These are phyloP conservation scores for Kodamaea kaohsiungensis DNA, from an alignment of 805 yeast genomes.

Conservation along the genomic window DNA sequence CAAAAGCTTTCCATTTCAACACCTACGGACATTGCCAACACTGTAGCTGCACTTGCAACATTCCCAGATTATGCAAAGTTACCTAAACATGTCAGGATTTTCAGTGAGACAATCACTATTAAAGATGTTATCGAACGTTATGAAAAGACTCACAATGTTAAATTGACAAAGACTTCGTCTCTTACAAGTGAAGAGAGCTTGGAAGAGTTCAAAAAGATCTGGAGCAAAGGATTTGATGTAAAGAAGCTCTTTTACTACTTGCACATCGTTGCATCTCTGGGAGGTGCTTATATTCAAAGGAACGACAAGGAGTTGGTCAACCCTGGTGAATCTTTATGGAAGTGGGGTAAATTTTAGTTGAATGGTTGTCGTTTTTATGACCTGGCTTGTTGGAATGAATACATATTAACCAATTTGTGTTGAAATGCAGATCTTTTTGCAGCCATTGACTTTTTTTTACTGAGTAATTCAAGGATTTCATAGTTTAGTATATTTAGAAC, in stretches of 20 bases:
- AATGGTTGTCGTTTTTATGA: too few relatives aligned
- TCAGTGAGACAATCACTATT: constrained; percentile 40
- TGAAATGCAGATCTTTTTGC: too few relatives aligned
- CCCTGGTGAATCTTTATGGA: constrained; percentile 45
- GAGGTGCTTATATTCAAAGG: constrained; percentile 33
- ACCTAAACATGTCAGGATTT: constrained; percentile 46
- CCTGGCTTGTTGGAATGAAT: too few relatives aligned
- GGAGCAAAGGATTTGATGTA: constrained; percentile 28
- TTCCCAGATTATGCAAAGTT: constrained; percentile 30
- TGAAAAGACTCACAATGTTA: constrained; percentile 39
- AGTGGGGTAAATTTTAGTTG: constrained; percentile 33
- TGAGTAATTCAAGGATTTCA: too few relatives aligned
- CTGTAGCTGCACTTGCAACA: constrained; percentile 18
- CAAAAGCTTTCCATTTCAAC: constrained; percentile 35
- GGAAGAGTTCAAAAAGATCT: constrained; percentile 28
- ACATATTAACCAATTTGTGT: too few relatives aligned
- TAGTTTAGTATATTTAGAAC: too few relatives aligned
- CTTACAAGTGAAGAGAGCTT: constrained; percentile 25
- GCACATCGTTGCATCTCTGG: constrained; percentile 29
- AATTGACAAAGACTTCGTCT: constrained; percentile 12
- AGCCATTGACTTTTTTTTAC: too few relatives aligned
- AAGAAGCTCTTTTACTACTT: constrained; percentile 40
- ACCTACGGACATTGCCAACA: constrained; percentile 21
- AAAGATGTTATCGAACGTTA: constrained; percentile 42
- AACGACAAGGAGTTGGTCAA: constrained; percentile 43